Evolutionary conservation across 2,329 filamentous ascomycete genomes (phyloP), one percentile per base, ranked within the genome.

Genomic region (Aspergillus japonicus): DNA sequence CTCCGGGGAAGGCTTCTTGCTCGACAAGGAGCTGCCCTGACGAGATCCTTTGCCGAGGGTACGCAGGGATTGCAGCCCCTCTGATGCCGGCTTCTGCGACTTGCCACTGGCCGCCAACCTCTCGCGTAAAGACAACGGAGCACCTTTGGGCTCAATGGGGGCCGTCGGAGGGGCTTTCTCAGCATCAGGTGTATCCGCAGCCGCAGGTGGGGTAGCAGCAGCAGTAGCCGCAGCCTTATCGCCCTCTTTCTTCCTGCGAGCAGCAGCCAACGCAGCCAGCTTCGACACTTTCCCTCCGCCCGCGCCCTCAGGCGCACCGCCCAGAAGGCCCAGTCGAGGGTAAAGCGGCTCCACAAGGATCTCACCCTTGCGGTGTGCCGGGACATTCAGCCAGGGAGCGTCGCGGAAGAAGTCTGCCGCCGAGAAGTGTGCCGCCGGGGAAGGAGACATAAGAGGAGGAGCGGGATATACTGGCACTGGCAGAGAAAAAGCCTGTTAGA

Each of bases 261-360:
- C 89, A 35, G 92, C 92, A 54, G 94, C 93, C 47, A 99, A 80
- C 51, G 92, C 92, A 68, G 96, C 94, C 50, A 99, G 81, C 70
- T 99, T 99, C 5, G 94, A 96, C 75, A 90, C 83, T 70, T 93
- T 95, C 3, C 85, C 83, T n/a, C 79, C 70, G 12, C 78, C 78
- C 53, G 85, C 83, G 12, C 78, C 78, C 51, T 85, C 83, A 2
- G 86, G 71, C 8, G 87, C 85, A 35, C 95, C 96, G 31, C 95
- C 96, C 2, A 96, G 77, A 0, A 99, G 81, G 2, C 92, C 89
- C 19, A 87, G 85, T 51, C 78, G 80, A 56, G 84, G 87, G 63
- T 78, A 78, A 39, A 83, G 60, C 75, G 82, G 85, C 47, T 87
- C 81, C 53, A 90, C 77, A 42, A 93, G 84, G 16, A 89, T 82